A percentile compares a stretch with the other conserved stretches of the same genome.
phyloP scores from a whole-genome alignment of 345 rosid species.

The Bretschneidera sinensis region DNA sequence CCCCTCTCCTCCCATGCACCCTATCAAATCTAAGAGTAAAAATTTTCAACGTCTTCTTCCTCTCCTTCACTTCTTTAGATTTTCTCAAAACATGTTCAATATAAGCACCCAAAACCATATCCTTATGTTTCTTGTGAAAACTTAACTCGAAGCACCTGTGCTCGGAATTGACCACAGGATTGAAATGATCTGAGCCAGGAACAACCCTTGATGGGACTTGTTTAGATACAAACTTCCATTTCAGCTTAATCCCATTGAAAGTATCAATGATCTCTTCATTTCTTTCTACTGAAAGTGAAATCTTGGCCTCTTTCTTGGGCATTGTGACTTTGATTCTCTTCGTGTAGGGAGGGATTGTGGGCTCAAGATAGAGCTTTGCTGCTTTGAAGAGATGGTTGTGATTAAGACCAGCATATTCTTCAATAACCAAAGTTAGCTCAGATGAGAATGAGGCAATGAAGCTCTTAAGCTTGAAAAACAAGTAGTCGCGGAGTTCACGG shows the following conservation, averaged over 20 bases:
- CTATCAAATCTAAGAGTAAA: slow-evolving; percentile 16
- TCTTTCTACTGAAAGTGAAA: slow-evolving; percentile 18
- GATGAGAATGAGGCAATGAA: slow-evolving; percentile 16
- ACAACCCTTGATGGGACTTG: background rate
- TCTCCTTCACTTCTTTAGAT: slow-evolving; percentile 13
- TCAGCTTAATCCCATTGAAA: slow-evolving; percentile 28
- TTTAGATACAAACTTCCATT: slow-evolving; percentile 21
- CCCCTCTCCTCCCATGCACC: slow-evolving; percentile 1
- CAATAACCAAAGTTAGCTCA: slow-evolving; percentile 27
- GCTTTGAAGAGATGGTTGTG: slow-evolving; percentile 32
- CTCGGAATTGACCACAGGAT: background rate
- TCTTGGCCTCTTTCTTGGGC: slow-evolving; percentile 15
- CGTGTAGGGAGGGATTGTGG: slow-evolving; percentile 21
- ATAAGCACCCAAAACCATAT: slow-evolving; percentile 22
- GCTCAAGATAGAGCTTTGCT: slow-evolving; percentile 33
- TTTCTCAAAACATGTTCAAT: slow-evolving; percentile 19
- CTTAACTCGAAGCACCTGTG: slow-evolving; percentile 20
- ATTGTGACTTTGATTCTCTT: slow-evolving; percentile 17
- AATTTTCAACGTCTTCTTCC: slow-evolving; percentile 23
- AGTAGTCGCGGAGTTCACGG: slow-evolving; percentile 25
- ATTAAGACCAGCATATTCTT: slow-evolving; percentile 32
- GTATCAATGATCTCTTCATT: slow-evolving; percentile 24
- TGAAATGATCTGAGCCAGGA: background rate
- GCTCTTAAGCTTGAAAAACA: slow-evolving; percentile 15
- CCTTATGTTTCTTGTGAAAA: slow-evolving; percentile 33